Conservation (phyloP, 257 asterid genomes). For the Petunia axillaris region DNA sequence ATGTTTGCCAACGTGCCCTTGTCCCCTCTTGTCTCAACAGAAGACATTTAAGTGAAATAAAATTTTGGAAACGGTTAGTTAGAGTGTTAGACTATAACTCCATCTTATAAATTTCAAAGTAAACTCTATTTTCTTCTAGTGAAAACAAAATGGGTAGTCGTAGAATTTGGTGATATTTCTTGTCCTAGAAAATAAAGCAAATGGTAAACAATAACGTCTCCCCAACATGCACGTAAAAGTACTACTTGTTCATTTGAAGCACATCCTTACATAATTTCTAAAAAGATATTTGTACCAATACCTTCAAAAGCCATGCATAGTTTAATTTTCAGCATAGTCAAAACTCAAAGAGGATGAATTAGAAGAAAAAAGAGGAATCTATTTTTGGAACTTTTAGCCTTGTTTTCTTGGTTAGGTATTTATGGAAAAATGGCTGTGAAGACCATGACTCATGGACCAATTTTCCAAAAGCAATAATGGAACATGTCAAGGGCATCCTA, state of each 20-base stretch:
- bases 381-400: constrained; percentile 32
- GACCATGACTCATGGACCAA: constrained; percentile 29
- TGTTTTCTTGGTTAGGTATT: constrained; percentile 45
- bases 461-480: constrained; percentile 26
- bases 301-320: background rate
- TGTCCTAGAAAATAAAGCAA: constrained; percentile 18
- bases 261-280: background rate
- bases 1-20: background rate
- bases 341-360: background rate
- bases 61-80: background rate
- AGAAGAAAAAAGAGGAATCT: constrained; percentile 23
- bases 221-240: constrained; percentile 46
- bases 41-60: background rate
- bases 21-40: constrained; percentile 4
- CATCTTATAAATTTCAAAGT: constrained; percentile 3
- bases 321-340: background rate
- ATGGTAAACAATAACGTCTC: constrained; percentile 31
- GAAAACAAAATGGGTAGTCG: background rate
- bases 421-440: constrained; percentile 36
- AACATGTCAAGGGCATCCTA: constrained; percentile 28
- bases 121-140: background rate
- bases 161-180: constrained; percentile 23
- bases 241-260: constrained; percentile 9
- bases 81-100: background rate
- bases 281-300: constrained; percentile 14